Base-by-base conservation (phyloP, 306 rosid genomes). In the Vicia villosa region DNA sequence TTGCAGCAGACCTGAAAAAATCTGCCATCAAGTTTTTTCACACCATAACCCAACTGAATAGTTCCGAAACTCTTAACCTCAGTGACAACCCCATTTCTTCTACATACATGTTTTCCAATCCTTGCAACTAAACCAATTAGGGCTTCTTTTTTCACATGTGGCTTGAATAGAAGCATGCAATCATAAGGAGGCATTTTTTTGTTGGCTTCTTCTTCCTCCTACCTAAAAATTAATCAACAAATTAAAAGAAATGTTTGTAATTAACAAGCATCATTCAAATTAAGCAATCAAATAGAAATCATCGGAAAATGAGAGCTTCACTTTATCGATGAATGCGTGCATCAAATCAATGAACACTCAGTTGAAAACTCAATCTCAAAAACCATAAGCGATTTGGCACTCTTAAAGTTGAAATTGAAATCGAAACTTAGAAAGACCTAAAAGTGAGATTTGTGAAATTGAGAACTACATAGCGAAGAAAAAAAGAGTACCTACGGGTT, bases 1-100 rank as follows among this genome's bases (percentile, higher is more conserved):
- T 20, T 8, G 24, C 38, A 47, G 32, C 70, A 37, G 50, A 32
- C 97, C 99, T 94, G 88, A 75, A 34, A 94, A 70, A 69, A 85
- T 60, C 96, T 81, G 24, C 99, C 99, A 69, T 94, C 99, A 24
- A 87, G 92, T 83, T 94, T 94, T 78, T 80, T 91, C 14, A 94
- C 71, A 17, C 97, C 99, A 72, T 94, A 94, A 43, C 97, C 97
- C 81, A 94, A 79, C 4, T 90, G 95, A 74, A 94, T 83, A 0
- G 10, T 19, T 69, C 96, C 99, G 20, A 71, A 54, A 78, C 57
- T 81, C 80, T 80, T 83, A 1, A 91, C 1, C 58, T 80, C 86
- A 21, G 91, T 73, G 49, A 91, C 77, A 70, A 94, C 86, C 67
- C 99, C 97, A 71, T 94, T 91, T 80, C 92, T 83, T 77, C 80